Conservation (phyloP, 441 rosid genomes). For the Oxalis stricta region DNA sequence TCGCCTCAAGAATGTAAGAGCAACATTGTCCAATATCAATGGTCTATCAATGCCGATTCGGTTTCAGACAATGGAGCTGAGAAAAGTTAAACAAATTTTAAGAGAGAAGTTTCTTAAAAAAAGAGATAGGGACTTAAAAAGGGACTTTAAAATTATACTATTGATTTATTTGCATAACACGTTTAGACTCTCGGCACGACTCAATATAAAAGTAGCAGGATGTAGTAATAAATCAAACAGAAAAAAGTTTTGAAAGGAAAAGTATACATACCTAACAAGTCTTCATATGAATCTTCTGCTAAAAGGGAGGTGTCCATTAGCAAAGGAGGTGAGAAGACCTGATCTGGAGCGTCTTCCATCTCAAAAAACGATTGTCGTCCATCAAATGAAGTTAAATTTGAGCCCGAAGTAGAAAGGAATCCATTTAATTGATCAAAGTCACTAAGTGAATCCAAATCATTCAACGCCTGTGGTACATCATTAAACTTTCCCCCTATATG, state of each 20-base stretch:
- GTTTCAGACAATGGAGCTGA: conserved; percentile 96
- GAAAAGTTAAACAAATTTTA: conserved; percentile 10
- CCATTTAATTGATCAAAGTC: conserved; percentile 65
- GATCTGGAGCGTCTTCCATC: conserved; percentile 50
- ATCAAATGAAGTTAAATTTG: conserved; percentile 49
- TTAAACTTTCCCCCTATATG: conserved; percentile 40
- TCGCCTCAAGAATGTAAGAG: conserved; percentile 4
- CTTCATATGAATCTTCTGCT: conserved; percentile 74
- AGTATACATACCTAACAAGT: conserved; percentile 62
- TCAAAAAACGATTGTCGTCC: conserved; percentile 48
- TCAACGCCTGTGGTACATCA: conserved; percentile 44
- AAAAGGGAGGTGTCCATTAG: conserved; percentile 67
- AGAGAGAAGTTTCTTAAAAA: not conserved
- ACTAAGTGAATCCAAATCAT: conserved; percentile 52
- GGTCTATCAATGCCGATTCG: conserved; percentile 88
- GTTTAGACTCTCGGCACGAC: no score
- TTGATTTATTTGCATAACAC: not conserved
- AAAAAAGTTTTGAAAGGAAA: not conserved
- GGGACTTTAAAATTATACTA: not conserved
- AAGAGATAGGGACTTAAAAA: not conserved
- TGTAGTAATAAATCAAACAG: not conserved
- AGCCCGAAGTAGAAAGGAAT: conserved; percentile 49
- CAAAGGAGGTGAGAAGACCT: conserved; percentile 90
- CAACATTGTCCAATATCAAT: conserved; percentile 24
- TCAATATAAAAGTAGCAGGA: not conserved